Evolutionary conservation across 139 green algal species (phyloP), one percentile per base, ranked within the genome.

Genomic region (Ulvella scutata): DNA sequence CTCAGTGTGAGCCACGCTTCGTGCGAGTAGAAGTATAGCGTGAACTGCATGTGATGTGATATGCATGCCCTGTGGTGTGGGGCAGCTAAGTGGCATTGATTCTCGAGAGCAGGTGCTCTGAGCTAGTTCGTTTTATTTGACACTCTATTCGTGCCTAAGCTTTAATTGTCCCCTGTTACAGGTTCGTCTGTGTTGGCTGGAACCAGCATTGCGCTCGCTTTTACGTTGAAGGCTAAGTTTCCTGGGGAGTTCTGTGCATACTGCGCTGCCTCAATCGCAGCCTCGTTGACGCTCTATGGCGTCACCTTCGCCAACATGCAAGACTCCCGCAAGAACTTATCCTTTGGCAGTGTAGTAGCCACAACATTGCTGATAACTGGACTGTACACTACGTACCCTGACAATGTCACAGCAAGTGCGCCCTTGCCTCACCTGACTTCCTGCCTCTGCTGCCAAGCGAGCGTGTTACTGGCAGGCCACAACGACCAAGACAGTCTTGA

Each of bases 331-430:
- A 67, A 67, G 20, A 36, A n/a, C 4, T 29, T 67, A 23, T 67
- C 51, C 13, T 67, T 67, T 67, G 51, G 51, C 10, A 29, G 51
- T 23, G 51, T 67, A 36, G 51, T 23, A 26, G 51, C 51, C 6
- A 34, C 51, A 29, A 67, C 51, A 6, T 26, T 67, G 51, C 51
- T 67, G 17, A 26, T 67, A n/a, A 67, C 51, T 13, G 51, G 51
- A 9, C 51, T 67, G 7, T 67, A 67, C 17, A 26, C 51, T 9
- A 67, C 51, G 17, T 67, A 67, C 17, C 51, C 51, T 34, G 51
- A 67, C 6, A 67, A 67, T 23, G 51, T 67, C 51, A 67, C 51
- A 67, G 51, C 51, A 67, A 67, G 51, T 67, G 51, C 51, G 51
- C 2, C 20, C 9, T 26, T 67, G 13, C 13, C 13, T n/a, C n/a